Base-by-base conservation (phyloP, 1,284 basidiomycete genomes). In the Wallemia mellicola region DNA sequence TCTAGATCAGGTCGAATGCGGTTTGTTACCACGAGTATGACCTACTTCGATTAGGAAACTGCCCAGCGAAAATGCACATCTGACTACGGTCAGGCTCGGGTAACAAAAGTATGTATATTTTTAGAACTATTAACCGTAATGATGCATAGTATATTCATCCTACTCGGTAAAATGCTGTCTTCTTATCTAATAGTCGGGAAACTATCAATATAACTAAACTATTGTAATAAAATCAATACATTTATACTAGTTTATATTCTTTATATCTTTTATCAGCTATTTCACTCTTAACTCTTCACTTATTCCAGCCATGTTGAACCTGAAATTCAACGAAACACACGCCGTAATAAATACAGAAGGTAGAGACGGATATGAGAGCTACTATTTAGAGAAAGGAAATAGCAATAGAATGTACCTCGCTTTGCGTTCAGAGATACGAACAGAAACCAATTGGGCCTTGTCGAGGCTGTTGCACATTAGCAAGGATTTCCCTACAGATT, bases 401-500 rank as follows among this genome's bases (percentile, higher is more conserved):
- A 80, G 73, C 66, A 88, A 88, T 66, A 76, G 86, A 57, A 86
- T 88, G 79, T 72, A 82, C 2, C 76, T 89, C 14, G 79, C 85
- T 1, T 70, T 89, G 56, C 77, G 78, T 27, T 87, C 82, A 25
- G 81, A 79, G 1, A 79, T 88, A 58, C 74, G 79, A 61, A 69
- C 75, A 2, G 86, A 89, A 65, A 74, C 86, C 59, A 76, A 77
- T 60, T 88, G 84, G 82, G 81, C 84, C 15, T 74, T 89, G 58
- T 79, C 83, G 65, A 78, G 83, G 59, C 75, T 88, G 14, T 79
- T 80, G 64, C 76, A 81, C 25, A 72, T 85, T n/a, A 81, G 79
- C 63, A 61, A 64, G 24, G 60, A 74, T 74, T 66, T 83, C 79
- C 69, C 83, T 9, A 64, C 86, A 60, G 73, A 79, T 59, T 83